Conservation (phyloP, 2,329 filamentous ascomycete genomes). For the Daldinia sp. region DNA sequence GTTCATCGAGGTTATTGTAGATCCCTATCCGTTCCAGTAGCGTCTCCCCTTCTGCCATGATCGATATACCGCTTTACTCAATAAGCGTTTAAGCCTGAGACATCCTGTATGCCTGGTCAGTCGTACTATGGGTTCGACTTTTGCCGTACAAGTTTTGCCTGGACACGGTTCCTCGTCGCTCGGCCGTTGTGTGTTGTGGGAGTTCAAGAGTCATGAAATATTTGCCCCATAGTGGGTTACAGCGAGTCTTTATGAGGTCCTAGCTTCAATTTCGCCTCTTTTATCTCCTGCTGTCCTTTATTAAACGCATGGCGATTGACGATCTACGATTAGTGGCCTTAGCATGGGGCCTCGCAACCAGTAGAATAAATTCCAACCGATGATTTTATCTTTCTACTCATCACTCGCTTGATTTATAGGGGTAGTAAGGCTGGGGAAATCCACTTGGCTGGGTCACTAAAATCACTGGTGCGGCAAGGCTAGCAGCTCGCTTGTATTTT, state of each 20-base stretch:
- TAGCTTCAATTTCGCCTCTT: background rate
- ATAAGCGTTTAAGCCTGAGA: background rate
- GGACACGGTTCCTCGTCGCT: background rate
- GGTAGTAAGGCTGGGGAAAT: conserved; percentile 14
- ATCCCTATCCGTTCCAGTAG: conserved; percentile 34
- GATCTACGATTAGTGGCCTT: background rate
- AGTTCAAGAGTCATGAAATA: background rate
- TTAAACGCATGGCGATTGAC: background rate
- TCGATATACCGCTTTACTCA: background rate
- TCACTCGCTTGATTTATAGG: conserved; percentile 4
- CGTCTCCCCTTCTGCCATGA: conserved; percentile 32
- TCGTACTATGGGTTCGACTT: background rate
- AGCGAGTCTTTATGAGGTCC: conserved; percentile 11
- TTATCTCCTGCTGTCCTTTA: background rate
- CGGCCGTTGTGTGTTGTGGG: background rate
- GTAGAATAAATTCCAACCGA: conserved; percentile 5
- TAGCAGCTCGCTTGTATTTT: conserved; percentile 19
- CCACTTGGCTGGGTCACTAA: conserved; percentile 16
- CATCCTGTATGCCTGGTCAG: background rate
- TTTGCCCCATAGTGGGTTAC: background rate
- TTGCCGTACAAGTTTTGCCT: background rate
- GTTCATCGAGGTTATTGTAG: conserved; percentile 42
- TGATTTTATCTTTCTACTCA: background rate
- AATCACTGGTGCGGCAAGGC: conserved; percentile 25
- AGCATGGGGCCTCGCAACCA: background rate